Evolutionary conservation across 1,284 basidiomycete genomes (phyloP), one percentile per base, ranked within the genome.

Genomic region (Trichosporon sp.): DNA sequence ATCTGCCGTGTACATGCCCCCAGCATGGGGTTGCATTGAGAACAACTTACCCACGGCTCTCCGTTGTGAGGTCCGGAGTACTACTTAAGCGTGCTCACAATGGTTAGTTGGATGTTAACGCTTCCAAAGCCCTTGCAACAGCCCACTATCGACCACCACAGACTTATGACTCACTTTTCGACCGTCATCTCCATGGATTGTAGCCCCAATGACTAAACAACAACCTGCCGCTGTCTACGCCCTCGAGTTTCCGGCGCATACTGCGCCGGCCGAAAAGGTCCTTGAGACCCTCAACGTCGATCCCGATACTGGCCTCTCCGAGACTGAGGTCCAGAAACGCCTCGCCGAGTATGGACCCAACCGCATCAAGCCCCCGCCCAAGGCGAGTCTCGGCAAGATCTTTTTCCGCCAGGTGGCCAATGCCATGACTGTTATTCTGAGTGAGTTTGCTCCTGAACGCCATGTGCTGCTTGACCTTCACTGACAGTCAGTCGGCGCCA

Each of bases 401-500:
- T 68, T 81, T 14, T 71, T 75, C 12, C 75, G 82, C 16, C 84
- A 85, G 70, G 65, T 84, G 67, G 82, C 81, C 54, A 85, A 85
- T 76, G 82, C 82, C 68, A 84, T 84, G 80, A 77, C 81, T 3
- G 71, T 84, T 11, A 81, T 84, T 10, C 78, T 83, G 7, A 79
- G 80, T 82, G 68, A 76, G 80, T 80, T 26, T 26, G 26, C 26
- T 26, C 26, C 26, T 26, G 26, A 26, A 26, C 26, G 26, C 26
- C 26, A 26, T 26, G 26, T 26, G 26, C 26, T 26, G 26, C 26
- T 26, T 26, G 26, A 26, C 26, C 26, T 26, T 26, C 26, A n/a
- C 32, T 63, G 16, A 63, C 59, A 16, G 16, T 19, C 88, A 67
- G 81, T 90, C 69, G 87, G 87, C 43, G 89, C 89, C 37, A 86